Evolutionary conservation across 371 early-diverging fungal genomes (phyloP).

Genomic region (Cokeromyces recurvatus): DNA sequence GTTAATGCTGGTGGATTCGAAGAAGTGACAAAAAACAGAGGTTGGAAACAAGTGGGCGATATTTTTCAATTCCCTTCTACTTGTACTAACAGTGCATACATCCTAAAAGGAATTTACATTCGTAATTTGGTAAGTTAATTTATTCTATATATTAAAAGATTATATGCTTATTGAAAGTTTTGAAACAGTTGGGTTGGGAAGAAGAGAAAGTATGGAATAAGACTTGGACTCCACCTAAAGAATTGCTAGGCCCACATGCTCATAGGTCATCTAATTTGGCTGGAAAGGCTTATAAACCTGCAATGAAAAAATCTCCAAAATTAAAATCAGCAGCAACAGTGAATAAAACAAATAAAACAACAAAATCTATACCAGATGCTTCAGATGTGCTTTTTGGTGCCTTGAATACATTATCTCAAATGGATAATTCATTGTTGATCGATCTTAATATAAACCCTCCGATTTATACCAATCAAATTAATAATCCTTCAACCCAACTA

Average conservation of each 20-base stretch:
- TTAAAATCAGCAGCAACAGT: neutral
- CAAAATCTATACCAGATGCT: neutral
- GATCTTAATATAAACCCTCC: constrained; percentile 1
- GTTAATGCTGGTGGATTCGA: constrained; percentile 67
- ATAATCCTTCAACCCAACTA: neutral
- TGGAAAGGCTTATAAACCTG: constrained; percentile 17
- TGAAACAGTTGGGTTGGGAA: constrained; percentile 26
- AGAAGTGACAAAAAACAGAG: constrained; percentile 66
- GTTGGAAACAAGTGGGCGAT: constrained; percentile 68
- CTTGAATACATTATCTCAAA: neutral
- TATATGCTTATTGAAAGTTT: neutral
- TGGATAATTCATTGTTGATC: constrained; percentile 2
- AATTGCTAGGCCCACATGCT: constrained; percentile 24
- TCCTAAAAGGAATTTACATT: constrained; percentile 69
- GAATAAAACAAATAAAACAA: neutral
- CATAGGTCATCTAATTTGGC: constrained; percentile 25
- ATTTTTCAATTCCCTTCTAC: constrained; percentile 73
- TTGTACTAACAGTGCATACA: constrained; percentile 77
- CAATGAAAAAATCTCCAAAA: neutral
- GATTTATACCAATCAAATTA: neutral
- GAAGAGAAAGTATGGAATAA: constrained; percentile 33
- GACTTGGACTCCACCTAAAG: constrained; percentile 27
- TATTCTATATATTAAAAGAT: too few relatives aligned
- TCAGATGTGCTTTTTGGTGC: neutral
- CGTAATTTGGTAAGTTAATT: constrained; percentile 41